A percentile compares a stretch with the other conserved stretches of the same genome.
phyloP scores from a whole-genome alignment of 331 rosid genomes.

The Acacia pycnantha region DNA sequence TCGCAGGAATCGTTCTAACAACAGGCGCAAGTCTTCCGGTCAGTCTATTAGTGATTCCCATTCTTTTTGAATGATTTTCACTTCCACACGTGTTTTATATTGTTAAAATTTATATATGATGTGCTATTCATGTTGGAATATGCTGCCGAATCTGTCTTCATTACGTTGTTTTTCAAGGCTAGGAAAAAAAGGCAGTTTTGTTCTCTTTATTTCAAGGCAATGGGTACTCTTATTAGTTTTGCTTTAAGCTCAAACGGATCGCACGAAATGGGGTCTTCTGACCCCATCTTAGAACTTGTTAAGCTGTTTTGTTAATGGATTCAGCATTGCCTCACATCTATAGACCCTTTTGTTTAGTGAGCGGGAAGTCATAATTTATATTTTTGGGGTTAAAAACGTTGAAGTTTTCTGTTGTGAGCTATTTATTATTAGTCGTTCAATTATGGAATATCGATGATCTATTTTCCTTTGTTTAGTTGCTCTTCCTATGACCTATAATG shows the following conservation, averaged over 20 bases:
- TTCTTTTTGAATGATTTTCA: neutral
- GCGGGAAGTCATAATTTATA: neutral
- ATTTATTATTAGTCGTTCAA: neutral
- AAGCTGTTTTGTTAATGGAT: neutral
- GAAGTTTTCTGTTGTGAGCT: neutral
- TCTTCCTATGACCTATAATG: neutral
- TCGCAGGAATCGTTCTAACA: constrained; percentile 56
- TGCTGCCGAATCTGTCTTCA: neutral
- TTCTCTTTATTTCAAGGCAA: neutral
- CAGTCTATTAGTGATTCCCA: neutral
- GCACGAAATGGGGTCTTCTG: neutral
- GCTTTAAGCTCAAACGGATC: neutral
- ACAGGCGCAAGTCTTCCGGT: constrained; percentile 81
- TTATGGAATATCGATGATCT: neutral
- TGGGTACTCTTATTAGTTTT: neutral
- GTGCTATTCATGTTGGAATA: neutral
- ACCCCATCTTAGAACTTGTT: neutral
- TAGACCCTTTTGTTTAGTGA: neutral
- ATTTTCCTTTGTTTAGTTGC: neutral
- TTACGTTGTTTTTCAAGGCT: neutral
- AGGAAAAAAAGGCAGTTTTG: neutral
- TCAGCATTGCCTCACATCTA: neutral
- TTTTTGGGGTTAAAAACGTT: neutral
- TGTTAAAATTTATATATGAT: neutral
- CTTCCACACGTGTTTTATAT: neutral